phyloP scores from a whole-genome alignment of 2,329 filamentous ascomycete species.

The Clarireedia hainanense region DNA sequence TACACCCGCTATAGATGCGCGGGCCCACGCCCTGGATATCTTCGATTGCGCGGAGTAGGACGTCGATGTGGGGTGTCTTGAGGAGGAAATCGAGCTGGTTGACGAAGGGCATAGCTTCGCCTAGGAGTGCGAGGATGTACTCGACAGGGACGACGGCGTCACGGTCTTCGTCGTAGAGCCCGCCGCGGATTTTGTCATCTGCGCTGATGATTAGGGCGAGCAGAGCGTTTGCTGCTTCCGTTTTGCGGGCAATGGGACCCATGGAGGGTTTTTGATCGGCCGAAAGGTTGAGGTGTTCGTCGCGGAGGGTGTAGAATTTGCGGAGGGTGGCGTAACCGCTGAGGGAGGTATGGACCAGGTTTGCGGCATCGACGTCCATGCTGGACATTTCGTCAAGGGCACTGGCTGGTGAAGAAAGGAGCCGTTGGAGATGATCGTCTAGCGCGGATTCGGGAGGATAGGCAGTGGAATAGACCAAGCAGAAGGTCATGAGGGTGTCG shows the following conservation, averaged over 20 bases:
- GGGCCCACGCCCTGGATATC: constrained; percentile 69
- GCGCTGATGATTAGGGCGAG: constrained; percentile 79
- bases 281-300: constrained; percentile 45
- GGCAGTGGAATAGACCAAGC: constrained; percentile 73
- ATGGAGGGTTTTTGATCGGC: constrained; percentile 32
- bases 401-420: constrained; percentile 64
- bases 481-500: constrained; percentile 80
- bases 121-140: constrained; percentile 73
- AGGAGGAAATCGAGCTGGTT: constrained; percentile 54
- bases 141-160: constrained; percentile 85
- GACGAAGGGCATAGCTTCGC: constrained; percentile 74
- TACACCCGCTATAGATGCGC: constrained; percentile 64
- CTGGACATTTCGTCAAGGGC: constrained; percentile 65
- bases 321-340: constrained; percentile 89
- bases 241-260: constrained; percentile 50
- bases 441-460: constrained; percentile 67
- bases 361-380: constrained; percentile 72
- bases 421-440: constrained; percentile 60
- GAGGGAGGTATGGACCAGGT: constrained; percentile 75
- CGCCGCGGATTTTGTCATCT: constrained; percentile 84
- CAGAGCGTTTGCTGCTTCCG: constrained; percentile 65
- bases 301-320: constrained; percentile 83
- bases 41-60: constrained; percentile 68
- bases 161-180: constrained; percentile 72
- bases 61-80: constrained; percentile 63